Base-by-base conservation (phyloP, 345 rosid genomes). In the Eucalyptus virginea region DNA sequence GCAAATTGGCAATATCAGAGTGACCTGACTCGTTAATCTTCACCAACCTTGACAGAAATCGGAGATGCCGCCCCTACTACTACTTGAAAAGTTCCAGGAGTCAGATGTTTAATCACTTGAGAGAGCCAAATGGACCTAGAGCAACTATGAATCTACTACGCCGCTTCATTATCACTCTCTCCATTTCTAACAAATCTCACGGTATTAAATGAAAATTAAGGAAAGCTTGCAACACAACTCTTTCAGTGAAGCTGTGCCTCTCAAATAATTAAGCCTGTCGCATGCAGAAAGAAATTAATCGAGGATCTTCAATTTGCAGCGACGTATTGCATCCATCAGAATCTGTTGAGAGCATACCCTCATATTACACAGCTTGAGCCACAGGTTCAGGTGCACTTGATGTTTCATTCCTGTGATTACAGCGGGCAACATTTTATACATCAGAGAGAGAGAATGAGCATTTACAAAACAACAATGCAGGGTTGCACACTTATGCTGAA, bases 281-380 rank as follows among this genome's bases (percentile, higher is more conserved):
- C 17, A 77, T 26, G 19, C 9, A 21, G 30, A 40, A 72, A 37
- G 28, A 77, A 77, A 77, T 23, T 77, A 40, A 77, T 40, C 1
- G 30, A 21, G 85, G 85, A 21, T 40, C 85, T 40, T 77, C 85
- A 77, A 77, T 77, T 77, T 40, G 47, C 30, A 77, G 83, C 21
- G 28, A 40, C 16, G 3, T 21, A 45, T 40, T 40, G 47, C 47
- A 77, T 77, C 85, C 85, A 37, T 21, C 7, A 77, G 16, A 77
- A 6, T 40, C 30, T 21, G 16, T 40, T 77, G 85, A 77, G 85
- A 77, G 28, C 28, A 77, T 77, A 2, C 28, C 28, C 85, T 23
- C 47, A n/a, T 88, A 81, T 88, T 92, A 96, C 65, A 90, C 95
- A 56, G 95, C 93, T 92, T 92, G 94, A 42, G 96, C 95, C 65